Evolutionary conservation across 805 yeast species (phyloP).

Genomic region (Hanseniaspora nectarophila): DNA sequence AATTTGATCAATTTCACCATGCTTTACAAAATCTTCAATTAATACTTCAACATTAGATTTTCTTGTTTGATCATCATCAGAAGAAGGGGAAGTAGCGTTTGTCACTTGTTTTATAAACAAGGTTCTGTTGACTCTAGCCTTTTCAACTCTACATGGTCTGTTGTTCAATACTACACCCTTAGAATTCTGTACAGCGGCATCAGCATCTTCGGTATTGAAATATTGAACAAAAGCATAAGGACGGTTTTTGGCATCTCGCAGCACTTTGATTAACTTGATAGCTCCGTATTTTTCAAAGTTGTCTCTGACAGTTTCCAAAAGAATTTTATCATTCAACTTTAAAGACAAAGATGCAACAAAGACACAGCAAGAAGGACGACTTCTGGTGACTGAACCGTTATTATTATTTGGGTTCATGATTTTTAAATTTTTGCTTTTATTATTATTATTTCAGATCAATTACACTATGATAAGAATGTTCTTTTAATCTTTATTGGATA

Average conservation of each 20-base stretch:
- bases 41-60: constrained; percentile 13
- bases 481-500: no score
- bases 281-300: constrained; percentile 65
- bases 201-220: constrained; percentile 56
- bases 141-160: constrained; percentile 72
- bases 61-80: neutral
- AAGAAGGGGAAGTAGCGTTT: neutral
- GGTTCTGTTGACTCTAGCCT: constrained; percentile 84
- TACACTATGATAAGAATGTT: no score
- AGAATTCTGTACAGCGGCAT: constrained; percentile 52
- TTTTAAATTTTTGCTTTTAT: neutral
- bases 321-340: constrained; percentile 52
- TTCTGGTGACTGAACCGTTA: neutral
- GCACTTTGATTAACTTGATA: constrained; percentile 62
- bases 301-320: constrained; percentile 53
- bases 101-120: constrained; percentile 41
- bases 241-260: constrained; percentile 66
- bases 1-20: constrained; percentile 67
- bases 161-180: constrained; percentile 62
- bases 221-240: constrained; percentile 93
- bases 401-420: neutral
- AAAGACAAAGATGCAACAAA: constrained; percentile 77
- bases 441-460: neutral
- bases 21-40: constrained; percentile 28
- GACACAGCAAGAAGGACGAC: constrained; percentile 65